Evolutionary conservation across 208 protist species (phyloP), one percentile per base, ranked within the genome.

Genomic region (Leishmania guyanensis): DNA sequence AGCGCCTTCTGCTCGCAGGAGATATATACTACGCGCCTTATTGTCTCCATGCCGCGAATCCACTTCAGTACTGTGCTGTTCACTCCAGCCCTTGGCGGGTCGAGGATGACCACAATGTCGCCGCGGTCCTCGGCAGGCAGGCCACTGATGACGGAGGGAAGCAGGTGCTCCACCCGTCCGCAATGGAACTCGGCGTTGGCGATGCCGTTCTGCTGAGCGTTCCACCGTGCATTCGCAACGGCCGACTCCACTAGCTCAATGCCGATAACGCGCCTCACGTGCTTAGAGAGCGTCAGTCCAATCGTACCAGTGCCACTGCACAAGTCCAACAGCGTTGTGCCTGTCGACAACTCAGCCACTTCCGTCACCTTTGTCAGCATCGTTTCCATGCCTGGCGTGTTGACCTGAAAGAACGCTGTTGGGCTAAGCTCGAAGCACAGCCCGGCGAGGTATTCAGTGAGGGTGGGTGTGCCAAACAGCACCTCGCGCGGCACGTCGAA

Each of bases 261-360:
- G 10, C 98, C 98, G 84, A 99, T 95, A 0, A 99, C 94, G 50
- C 89, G 82, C 73, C 92, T 87, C 39, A 98, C 97, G 70, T 93
- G 82, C 64, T 75, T 77, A 5, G 95, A 87, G 33, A 98, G 87
- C 20, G 87, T 93, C 22, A 98, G 84, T 9, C 98, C 98, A 80
- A 99, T 99, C 14, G 98, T 98, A 29, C 98, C 98, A 5, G 97
- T 99, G 33, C 98, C 98, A 80, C 97, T 98, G 85, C 98, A 99
- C 64, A 99, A 88, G 84, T 99, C 98, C 20, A 99, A 86, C n/a
- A 99, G 89, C 20, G 92, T 92, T 36, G 91, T 97, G 56, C 90
- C 60, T 14, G 79, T 50, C 17, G 29, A 84, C 8, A 97, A 85
- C 62, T 89, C 87, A 17, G 93, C 94, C 43, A 91, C 88, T 39